Evolutionary conservation across 345 rosid genomes (phyloP).

Genomic region (Populus alba): DNA sequence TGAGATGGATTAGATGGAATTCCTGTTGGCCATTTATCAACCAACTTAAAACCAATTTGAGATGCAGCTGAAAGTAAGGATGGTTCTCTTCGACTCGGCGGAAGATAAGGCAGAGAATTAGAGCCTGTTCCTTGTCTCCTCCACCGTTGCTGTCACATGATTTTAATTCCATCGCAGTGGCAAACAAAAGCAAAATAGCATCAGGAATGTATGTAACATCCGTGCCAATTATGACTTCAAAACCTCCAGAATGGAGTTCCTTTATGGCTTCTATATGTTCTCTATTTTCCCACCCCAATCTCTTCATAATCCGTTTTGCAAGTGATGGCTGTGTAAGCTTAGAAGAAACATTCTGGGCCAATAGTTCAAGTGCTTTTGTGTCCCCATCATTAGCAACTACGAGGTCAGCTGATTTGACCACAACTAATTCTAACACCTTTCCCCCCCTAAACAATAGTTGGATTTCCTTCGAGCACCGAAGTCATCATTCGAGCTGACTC

Average conservation of each 20-base stretch:
- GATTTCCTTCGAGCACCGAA: conserved; percentile 67
- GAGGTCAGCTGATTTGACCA: conserved; percentile 53
- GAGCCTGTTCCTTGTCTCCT: conserved; percentile 37
- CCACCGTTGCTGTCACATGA: conserved; percentile 18
- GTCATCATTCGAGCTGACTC: conserved; percentile 89
- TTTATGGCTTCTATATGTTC: conserved; percentile 55
- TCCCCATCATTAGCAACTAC: conserved; percentile 86
- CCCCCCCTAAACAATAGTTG: conserved; percentile 61
- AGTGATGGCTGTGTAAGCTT: conserved; percentile 49
- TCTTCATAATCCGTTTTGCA: conserved; percentile 43
- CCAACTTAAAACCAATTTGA: conserved; percentile 59
- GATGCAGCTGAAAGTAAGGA: conserved; percentile 63
- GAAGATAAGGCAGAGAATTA: conserved; percentile 72
- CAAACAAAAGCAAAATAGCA: conserved; percentile 66
- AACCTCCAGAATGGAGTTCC: too few relatives aligned
- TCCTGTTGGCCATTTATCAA: conserved; percentile 58
- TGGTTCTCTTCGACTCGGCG: conserved; percentile 77
- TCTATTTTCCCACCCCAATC: conserved; percentile 75
- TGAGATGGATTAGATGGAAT: conserved; percentile 25
- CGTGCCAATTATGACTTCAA: too few relatives aligned
- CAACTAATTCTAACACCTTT: conserved; percentile 67
- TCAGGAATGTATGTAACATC: conserved; percentile 74
- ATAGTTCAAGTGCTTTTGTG: conserved; percentile 51
- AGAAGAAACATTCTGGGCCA: conserved; percentile 49
- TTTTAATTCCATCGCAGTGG: conserved; percentile 66